Evolutionary conservation across 768 basidiomycete species (phyloP).

Genomic region (Paxillus rubicundulus): DNA sequence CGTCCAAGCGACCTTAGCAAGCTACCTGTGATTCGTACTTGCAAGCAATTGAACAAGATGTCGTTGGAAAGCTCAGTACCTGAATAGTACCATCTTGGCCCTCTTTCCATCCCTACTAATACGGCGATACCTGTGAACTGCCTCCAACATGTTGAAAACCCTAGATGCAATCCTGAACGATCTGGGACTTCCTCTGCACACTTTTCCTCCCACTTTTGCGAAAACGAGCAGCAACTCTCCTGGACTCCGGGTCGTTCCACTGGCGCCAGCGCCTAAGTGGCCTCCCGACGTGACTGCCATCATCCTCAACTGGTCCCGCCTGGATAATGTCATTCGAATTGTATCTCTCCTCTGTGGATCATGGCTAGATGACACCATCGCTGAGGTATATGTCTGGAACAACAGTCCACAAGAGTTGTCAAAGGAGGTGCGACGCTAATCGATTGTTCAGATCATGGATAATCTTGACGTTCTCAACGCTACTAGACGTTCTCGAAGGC

Average conservation of each 20-base stretch:
- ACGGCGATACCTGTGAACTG: no score
- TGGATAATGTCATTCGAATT: conserved; percentile 59
- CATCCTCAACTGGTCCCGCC: conserved; percentile 66
- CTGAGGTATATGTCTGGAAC: conserved; percentile 59
- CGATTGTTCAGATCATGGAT: not conserved
- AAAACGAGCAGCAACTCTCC: not conserved
- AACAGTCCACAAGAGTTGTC: conserved; percentile 48
- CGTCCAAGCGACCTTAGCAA: no score
- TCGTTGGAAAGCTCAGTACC: no score
- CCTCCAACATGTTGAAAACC: not conserved
- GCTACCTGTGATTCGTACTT: no score
- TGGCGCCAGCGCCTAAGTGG: not conserved
- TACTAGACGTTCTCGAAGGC: conserved; percentile 41
- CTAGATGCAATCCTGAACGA: conserved; percentile 11
- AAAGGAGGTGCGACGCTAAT: conserved; percentile 38
- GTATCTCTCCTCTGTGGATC: conserved; percentile 48
- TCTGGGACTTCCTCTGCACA: conserved; percentile 13
- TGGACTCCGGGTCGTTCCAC: conserved; percentile 15
- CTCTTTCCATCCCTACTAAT: no score
- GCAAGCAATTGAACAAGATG: no score
- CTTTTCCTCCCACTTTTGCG: conserved; percentile 19
- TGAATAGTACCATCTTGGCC: no score
- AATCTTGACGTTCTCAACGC: not conserved
- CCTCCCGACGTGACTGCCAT: conserved; percentile 52
- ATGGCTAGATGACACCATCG: conserved; percentile 44